Conservation (phyloP, 768 basidiomycete species). For the Serendipita sp. region DNA sequence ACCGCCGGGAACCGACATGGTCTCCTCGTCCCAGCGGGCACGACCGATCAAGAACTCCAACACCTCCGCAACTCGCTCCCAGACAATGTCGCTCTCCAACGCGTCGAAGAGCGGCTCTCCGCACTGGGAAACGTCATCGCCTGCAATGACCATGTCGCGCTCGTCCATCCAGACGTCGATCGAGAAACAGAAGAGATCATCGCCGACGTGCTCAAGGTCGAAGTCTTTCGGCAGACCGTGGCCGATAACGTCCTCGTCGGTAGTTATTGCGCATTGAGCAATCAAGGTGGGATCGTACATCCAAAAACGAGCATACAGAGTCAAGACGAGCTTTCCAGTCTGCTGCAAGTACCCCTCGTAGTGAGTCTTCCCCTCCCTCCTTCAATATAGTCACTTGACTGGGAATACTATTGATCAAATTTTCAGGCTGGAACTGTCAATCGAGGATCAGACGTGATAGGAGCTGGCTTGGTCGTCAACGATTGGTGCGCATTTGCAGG, state of each 20-base stretch:
- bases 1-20: constrained; percentile 96
- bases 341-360: constrained; percentile 89
- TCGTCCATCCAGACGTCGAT: constrained; percentile 96
- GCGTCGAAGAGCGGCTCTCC: constrained; percentile 92
- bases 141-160: constrained; percentile 96
- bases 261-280: constrained; percentile 86
- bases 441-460: constrained; percentile 94
- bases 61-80: constrained; percentile 93
- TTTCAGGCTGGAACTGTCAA: constrained; percentile 90
- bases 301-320: constrained; percentile 95
- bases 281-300: constrained; percentile 95
- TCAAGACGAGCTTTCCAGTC: constrained; percentile 88
- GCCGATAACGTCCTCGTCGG: constrained; percentile 96
- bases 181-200: constrained; percentile 99
- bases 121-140: constrained; percentile 98
- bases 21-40: constrained; percentile 85
- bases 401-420: too few species aligned
- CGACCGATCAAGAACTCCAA: constrained; percentile 96
- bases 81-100: constrained; percentile 82
- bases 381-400: neutral
- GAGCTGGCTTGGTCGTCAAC: constrained; percentile 94
- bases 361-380: constrained; percentile 34
- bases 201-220: constrained; percentile 96
- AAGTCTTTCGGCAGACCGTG: constrained; percentile 95
- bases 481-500: constrained; percentile 99